Base-by-base conservation (phyloP, 2,329 filamentous ascomycete species). In the Phaeoacremonium minimum region DNA sequence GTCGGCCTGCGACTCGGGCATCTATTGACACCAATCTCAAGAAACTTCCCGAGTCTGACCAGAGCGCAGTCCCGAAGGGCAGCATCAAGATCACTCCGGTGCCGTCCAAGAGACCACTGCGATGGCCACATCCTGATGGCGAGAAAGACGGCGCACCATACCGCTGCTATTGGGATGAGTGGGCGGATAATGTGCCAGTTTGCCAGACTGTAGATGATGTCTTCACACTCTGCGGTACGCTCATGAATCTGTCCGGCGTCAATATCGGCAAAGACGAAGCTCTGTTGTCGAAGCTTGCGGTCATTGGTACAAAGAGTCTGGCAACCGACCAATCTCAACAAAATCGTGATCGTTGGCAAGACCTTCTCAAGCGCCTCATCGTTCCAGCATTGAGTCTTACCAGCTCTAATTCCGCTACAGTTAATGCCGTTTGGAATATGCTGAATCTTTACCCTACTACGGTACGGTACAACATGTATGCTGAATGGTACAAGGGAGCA, bases 111-210 rank as follows among this genome's bases (percentile, higher is more conserved):
- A 85, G 84, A 52, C 72, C 78, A 13, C 69, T 93, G 45, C 78
- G 86, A 43, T 96, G 91, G 91, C 85, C 89, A 5, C 83, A 85
- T 49, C 79, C 88, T 5, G 90, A 95, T 45, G 87, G 93, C 51
- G 80, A 79, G 17, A 82, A 81, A 37, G 87, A 89, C 47, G 82
- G 83, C 15, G 73, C 75, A n/a, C 77, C 85, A 35, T 97, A 96
- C 57, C 80, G 85, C 20, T 97, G 94, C 56, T 98, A 98, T 60
- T 96, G 93, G 82, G 89, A 95, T 41, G 93, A 97, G 49, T 98
- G 93, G 93, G 75, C 82, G 3, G 91, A 97, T 60, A 95, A 93
- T 45, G 74, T 98, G 31, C 94, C 93, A 1, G 67, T 95, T 15
- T 98, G 93, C 54, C 90, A 95, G 56, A 85, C 73, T 2, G 80